Evolutionary conservation across 192 early-diverging fungal genomes (phyloP), one percentile per base, ranked within the genome.

Genomic region (Linnemannia zychae): DNA sequence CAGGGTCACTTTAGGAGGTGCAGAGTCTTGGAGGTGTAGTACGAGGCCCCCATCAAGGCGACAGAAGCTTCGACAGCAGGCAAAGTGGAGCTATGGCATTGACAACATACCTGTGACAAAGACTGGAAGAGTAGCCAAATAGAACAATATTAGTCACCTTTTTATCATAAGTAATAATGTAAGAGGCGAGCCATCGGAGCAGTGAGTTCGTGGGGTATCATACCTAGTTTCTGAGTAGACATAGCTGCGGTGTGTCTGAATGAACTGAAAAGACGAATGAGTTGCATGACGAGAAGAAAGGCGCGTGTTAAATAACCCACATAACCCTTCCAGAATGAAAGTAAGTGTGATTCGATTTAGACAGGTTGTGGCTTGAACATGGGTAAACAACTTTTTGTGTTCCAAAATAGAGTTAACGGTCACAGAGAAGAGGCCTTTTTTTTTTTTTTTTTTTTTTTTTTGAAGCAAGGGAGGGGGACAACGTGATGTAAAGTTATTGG

Each of bases 51-150:
- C 20, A 68, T 3, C 9, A 40, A 44, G 3, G 11, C 52, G 52
- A 7, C 7, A n/a, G n/a, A 71, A 17, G 24, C 15, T 16, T 71
- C 38, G 9, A 47, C 33, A n/a, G 70, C 22, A 34, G 5, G 22
- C 9, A 44, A 7, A 17, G 9, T 46, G 11, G 12, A 9, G 12
- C n/a, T n/a, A n/a, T 24, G 4, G 12, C 28, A 34, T 22, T 53
- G 24, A 22, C 38, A 28, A 37, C 52, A 44, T 77, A 77, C 75
- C 75, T 53, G 75, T 77, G 48, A 77, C 75, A 53, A 77, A 77
- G 46, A 77, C 75, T 77, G 49, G 66, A 75, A 74, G 74, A 73
- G 72, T 37, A 49, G 50, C 67, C 31, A 48, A 44, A 20, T 18
- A 52, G 7, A 31, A 12, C 38, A 31, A 12, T 12, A 28, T 63